phyloP scores from a whole-genome alignment of 768 basidiomycete genomes.

The Amanita polypyramis region DNA sequence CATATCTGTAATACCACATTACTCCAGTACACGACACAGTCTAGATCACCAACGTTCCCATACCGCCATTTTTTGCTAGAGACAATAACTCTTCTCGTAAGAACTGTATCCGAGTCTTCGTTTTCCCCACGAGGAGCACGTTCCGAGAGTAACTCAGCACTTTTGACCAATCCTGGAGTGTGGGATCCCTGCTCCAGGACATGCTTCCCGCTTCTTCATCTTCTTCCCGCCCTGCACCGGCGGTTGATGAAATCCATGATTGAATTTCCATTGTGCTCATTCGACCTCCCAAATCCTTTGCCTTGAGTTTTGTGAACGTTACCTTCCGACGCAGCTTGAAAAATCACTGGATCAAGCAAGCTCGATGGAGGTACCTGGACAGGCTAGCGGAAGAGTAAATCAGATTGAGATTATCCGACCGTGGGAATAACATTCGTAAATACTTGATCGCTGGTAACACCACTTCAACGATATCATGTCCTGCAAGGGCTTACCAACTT shows the following conservation, averaged over 20 bases:
- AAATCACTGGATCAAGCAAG: not conserved
- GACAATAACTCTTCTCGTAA: not conserved
- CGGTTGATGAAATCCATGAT: slow-evolving; percentile 51
- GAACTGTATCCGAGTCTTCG: slow-evolving; percentile 3
- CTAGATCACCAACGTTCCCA: slow-evolving; percentile 1
- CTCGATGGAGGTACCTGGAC: not conserved
- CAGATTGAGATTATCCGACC: slow-evolving; percentile 4
- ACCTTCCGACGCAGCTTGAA: slow-evolving; percentile 27
- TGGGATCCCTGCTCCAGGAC: slow-evolving; percentile 4
- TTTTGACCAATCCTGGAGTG: slow-evolving; percentile 5
- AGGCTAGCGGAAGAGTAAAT: not conserved
- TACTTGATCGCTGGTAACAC: too few relatives aligned
- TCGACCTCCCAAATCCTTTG: slow-evolving; percentile 29
- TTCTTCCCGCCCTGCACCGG: slow-evolving; percentile 19
- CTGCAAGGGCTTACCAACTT: too few relatives aligned
- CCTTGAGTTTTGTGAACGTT: slow-evolving; percentile 38
- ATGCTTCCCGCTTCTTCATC: slow-evolving; percentile 16
- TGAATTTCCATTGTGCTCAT: slow-evolving; percentile 48
- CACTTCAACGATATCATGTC: too few relatives aligned
- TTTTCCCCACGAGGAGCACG: slow-evolving; percentile 4
- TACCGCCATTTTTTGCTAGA: slow-evolving; percentile 5
- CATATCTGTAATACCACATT: slow-evolving; percentile 34
- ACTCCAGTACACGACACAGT: not conserved
- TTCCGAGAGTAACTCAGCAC: not conserved
- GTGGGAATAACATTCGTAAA: slow-evolving; percentile 7